Evolutionary conservation across 2,329 filamentous ascomycete genomes (phyloP).

Genomic region (Aspergillus pseudoglaucus): DNA sequence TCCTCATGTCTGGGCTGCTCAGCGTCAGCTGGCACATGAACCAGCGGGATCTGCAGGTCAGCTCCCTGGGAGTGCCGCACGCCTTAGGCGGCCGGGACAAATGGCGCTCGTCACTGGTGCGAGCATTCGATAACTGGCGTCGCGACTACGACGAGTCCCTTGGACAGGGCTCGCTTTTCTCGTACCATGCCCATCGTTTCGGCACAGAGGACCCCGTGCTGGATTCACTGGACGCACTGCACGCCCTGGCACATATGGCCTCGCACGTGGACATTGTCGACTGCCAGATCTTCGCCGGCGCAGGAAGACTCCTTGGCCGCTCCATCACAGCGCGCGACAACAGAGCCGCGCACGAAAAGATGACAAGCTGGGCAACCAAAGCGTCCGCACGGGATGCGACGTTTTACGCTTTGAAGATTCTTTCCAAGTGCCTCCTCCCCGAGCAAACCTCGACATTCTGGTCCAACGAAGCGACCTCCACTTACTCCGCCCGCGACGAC

Average conservation of each 20-base stretch:
- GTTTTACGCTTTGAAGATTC: conserved; percentile 84
- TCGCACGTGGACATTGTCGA: conserved; percentile 98
- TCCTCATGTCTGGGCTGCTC: conserved; percentile 87
- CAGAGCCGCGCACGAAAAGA: conserved; percentile 68
- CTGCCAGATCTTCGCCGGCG: conserved; percentile 89
- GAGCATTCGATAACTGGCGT: conserved; percentile 91
- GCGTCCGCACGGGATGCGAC: conserved; percentile 84
- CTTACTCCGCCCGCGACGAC: conserved; percentile 80
- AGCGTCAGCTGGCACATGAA: conserved; percentile 98
- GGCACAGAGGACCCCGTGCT: conserved; percentile 65
- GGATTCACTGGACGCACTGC: conserved; percentile 80
- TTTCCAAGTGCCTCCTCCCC: conserved; percentile 66
- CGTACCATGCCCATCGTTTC: conserved; percentile 20
- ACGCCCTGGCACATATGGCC: conserved; percentile 93
- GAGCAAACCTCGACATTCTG: conserved; percentile 11
- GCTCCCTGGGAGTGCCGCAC: conserved; percentile 71
- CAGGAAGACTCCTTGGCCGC: conserved; percentile 75
- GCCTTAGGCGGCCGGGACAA: conserved; percentile 82
- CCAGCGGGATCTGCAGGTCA: conserved; percentile 87
- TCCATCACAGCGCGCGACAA: conserved; percentile 79
- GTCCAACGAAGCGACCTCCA: conserved; percentile 32
- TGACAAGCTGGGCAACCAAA: conserved; percentile 89
- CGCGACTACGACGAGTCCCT: conserved; percentile 80
- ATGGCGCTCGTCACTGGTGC: conserved; percentile 78
- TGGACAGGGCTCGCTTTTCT: conserved; percentile 40